Conservation (phyloP, 371 early-diverging fungal genomes). For the Apophysomyces variabilis region DNA sequence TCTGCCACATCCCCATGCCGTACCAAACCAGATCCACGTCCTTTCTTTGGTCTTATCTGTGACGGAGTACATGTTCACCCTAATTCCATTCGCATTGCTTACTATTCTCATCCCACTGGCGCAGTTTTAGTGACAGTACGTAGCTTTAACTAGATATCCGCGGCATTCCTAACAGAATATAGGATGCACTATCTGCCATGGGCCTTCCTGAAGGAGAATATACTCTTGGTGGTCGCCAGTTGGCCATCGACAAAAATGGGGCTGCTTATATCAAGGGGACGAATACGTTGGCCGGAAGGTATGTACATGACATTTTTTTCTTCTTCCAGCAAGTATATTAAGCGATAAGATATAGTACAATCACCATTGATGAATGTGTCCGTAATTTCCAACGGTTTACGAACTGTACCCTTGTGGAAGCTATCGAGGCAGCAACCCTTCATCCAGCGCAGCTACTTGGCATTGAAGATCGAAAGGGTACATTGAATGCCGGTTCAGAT, state of each 20-base stretch:
- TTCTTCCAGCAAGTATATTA: neutral
- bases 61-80: constrained; percentile 86
- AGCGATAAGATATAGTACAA: constrained; percentile 52
- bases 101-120: constrained; percentile 77
- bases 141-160: neutral
- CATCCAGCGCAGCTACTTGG: constrained; percentile 77
- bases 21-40: constrained; percentile 58
- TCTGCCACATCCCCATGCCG: constrained; percentile 41
- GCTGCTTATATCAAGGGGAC: constrained; percentile 74
- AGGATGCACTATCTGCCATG: constrained; percentile 76
- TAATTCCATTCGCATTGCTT: constrained; percentile 81
- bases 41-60: constrained; percentile 84
- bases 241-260: constrained; percentile 51
- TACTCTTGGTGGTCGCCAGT: constrained; percentile 61
- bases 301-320: neutral
- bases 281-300: constrained; percentile 69
- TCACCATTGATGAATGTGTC: constrained; percentile 72
- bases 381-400: constrained; percentile 78
- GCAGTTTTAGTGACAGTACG: constrained; percentile 69
- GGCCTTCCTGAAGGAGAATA: constrained; percentile 70
- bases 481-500: constrained; percentile 70
- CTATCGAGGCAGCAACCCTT: constrained; percentile 81
- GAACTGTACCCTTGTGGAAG: constrained; percentile 73
- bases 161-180: neutral
- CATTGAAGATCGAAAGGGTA: constrained; percentile 71